phyloP scores from a whole-genome alignment of 345 rosid species.

The Psidium guajava region DNA sequence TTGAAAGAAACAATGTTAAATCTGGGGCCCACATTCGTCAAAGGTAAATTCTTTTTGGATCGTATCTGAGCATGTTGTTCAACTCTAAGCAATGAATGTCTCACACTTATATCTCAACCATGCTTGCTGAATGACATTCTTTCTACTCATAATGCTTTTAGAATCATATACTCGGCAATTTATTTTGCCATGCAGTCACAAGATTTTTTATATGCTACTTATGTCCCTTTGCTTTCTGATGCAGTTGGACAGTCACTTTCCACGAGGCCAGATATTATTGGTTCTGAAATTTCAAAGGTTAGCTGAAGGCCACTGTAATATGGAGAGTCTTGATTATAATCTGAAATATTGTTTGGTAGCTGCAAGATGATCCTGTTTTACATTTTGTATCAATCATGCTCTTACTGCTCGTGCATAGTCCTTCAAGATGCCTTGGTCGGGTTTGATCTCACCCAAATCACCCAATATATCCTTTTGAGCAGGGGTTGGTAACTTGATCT shows the following conservation, averaged over 20 bases:
- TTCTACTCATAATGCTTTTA: background rate
- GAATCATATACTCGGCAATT: constrained; percentile 14
- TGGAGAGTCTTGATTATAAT: background rate
- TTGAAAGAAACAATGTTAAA: constrained; percentile 78
- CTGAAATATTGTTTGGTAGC: background rate
- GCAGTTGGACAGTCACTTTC: constrained; percentile 99
- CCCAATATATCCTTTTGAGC: background rate
- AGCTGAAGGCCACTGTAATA: constrained; percentile 2
- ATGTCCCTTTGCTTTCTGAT: constrained; percentile 38
- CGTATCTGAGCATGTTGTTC: background rate
- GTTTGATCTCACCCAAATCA: background rate
- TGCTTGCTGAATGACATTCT: constrained; percentile 7
- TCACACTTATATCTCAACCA: background rate
- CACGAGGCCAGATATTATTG: constrained; percentile 89
- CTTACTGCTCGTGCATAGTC: background rate
- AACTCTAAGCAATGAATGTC: background rate
- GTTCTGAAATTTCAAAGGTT: constrained; percentile 87
- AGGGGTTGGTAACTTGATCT: background rate
- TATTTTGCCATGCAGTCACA: constrained; percentile 25
- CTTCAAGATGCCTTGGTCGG: background rate
- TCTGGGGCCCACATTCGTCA: constrained; percentile 93
- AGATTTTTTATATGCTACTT: constrained; percentile 21
- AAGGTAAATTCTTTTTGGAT: constrained; percentile 34
- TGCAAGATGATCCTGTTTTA: background rate
- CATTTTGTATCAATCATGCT: background rate